phyloP scores from a whole-genome alignment of 2,329 filamentous ascomycete genomes.

The Calonectria henricotiae region DNA sequence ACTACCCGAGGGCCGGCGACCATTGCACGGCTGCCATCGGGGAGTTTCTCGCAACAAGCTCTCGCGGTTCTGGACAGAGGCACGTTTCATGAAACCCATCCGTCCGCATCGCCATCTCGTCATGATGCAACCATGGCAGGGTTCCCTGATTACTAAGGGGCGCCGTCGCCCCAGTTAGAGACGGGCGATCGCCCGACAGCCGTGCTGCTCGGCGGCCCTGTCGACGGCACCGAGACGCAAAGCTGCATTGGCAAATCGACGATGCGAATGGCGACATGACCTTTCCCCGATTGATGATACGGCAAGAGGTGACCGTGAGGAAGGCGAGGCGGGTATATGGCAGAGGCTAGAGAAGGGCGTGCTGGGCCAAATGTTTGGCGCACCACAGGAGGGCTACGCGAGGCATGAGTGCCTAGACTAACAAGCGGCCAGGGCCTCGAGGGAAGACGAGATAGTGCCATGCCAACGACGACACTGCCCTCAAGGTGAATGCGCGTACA shows the following conservation, averaged over 20 bases:
- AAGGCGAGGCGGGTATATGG: background rate
- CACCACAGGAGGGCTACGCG: background rate
- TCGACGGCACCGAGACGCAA: slow-evolving; percentile 40
- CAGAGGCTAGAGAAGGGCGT: background rate
- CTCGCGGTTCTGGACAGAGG: background rate
- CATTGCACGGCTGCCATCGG: slow-evolving; percentile 26
- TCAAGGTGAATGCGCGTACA: slow-evolving; percentile 14
- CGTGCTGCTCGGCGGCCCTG: slow-evolving; percentile 43
- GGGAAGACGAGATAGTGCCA: slow-evolving; percentile 8
- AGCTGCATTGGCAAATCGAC: slow-evolving; percentile 27
- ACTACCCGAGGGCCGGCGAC: slow-evolving; percentile 27
- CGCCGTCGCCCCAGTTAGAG: slow-evolving; percentile 19
- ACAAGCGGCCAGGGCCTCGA: background rate
- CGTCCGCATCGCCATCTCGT: slow-evolving; percentile 5
- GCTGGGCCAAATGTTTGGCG: background rate
- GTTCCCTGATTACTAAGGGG: slow-evolving; percentile 25
- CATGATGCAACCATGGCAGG: slow-evolving; percentile 15
- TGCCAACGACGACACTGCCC: background rate
- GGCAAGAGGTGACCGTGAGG: background rate
- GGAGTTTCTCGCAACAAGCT: slow-evolving; percentile 15
- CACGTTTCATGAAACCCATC: background rate
- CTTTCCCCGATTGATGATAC: slow-evolving; percentile 5
- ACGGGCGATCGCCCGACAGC: slow-evolving; percentile 54
- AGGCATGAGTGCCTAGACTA: slow-evolving; percentile 1
- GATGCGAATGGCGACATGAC: slow-evolving; percentile 8